These are phyloP conservation scores for Eremochloa ophiuroides DNA, from an alignment of 176 grass and related monocot genomes.

Conservation along the genomic window DNA sequence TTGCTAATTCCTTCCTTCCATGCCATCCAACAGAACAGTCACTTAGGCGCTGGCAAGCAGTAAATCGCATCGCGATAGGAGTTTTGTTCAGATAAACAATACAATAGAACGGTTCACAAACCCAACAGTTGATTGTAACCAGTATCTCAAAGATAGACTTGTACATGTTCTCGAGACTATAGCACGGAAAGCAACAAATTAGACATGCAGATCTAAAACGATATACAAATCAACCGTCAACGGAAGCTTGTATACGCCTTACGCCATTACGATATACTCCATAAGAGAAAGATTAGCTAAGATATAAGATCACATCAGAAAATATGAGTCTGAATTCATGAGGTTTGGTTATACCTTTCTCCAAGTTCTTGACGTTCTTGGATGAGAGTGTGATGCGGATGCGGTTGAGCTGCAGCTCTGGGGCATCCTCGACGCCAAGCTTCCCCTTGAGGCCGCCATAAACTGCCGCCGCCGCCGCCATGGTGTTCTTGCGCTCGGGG, in stretches of 20 bases:
- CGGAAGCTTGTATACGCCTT: neutral
- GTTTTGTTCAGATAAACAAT: too few relatives aligned
- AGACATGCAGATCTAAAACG: neutral
- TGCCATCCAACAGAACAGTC: neutral
- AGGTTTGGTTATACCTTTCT: slow-evolving; percentile 31
- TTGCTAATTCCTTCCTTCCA: neutral
- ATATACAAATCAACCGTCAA: neutral
- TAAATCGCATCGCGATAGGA: neutral
- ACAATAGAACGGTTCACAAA: neutral
- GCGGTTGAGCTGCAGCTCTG: slow-evolving; percentile 38
- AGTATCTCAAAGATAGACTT: neutral
- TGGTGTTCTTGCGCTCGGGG: neutral
- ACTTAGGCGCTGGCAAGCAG: neutral
- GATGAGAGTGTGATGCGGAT: slow-evolving; percentile 57
- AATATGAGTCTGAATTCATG: neutral
- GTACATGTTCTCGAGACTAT: neutral
- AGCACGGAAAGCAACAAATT: neutral
- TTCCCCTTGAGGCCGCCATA: slow-evolving; percentile 47
- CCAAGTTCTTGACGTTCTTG: slow-evolving; percentile 47
- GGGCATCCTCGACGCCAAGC: slow-evolving; percentile 39
- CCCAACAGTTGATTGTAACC: neutral
- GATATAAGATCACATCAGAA: neutral
- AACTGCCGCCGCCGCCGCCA: slow-evolving; percentile 27
- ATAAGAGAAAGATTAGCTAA: neutral
- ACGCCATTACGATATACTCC: neutral